Base-by-base conservation (phyloP, 225 moss, liverwort and hornwort genomes). In the Takakia lepidozioides region DNA sequence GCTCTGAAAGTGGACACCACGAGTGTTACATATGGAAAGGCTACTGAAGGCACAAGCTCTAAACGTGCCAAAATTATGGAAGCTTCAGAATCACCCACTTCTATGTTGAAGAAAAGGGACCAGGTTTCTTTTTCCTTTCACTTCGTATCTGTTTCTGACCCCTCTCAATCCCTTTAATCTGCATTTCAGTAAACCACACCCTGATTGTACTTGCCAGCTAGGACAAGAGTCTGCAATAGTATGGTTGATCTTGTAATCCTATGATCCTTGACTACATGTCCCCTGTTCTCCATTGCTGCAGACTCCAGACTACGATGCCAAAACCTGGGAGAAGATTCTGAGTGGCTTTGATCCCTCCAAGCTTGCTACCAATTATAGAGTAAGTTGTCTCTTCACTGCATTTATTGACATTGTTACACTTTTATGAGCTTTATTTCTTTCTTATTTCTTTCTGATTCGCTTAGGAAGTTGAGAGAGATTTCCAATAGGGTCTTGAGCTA, bases 301-400 rank as follows among this genome's bases (percentile, higher is more conserved):
- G 80, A 35, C 51, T 15, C 29, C 54, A 38, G 60, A 60, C 16
- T 67, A 74, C 29, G 42, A 80, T 47, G 59, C 67, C 51, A 63
- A 72, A 24, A 30, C 30, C 24, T 81, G 81, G 81, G 81, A 72
- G 38, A 54, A 26, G 50, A 76, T 61, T 44, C 72, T 88, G 3
- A 71, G 52, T 49, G 34, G 59, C 49, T 88, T 85, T 58, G 61
- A 68, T 61, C 47, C 49, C 26, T 59, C 75, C 37, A 63, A 61
- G 56, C 80, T 88, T 58, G 53, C 68, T 54, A 78, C 60, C 32
- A 26, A 55, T 27, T 92, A 92, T 42, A 92, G 70, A 80, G 92
- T 79, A 66, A 43, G 27, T 14, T n/a, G n/a, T n/a, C n/a, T n/a
- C n/a, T n/a, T n/a, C n/a, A n/a, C n/a, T n/a, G n/a, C n/a, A n/a